Base-by-base conservation (phyloP, 805 yeast species). In the Naumovozyma baii region DNA sequence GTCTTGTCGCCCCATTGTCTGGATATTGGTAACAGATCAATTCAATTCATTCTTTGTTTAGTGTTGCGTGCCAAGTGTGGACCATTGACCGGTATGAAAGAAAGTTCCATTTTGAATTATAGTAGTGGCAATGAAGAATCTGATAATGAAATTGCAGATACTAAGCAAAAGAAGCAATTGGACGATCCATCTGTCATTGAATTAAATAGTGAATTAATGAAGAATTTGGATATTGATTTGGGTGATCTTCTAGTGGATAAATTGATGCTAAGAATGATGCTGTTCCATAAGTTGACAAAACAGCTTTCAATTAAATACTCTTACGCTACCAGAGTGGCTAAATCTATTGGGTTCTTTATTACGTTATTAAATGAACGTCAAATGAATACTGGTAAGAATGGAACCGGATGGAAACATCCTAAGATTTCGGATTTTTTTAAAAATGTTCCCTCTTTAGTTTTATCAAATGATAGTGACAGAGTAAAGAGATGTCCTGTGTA, bases 271-370 rank as follows among this genome's bases (percentile, higher is more conserved):
- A 70, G 69, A 40, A 65, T 68, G 67, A 66, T 64, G 28, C 51
- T 55, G 14, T 74, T 72, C 46, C 60, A 64, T 49, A 44, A 54
- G 42, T 36, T 70, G 60, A 48, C 67, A 42, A 57, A 67, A 61
- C 64, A 66, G 31, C 58, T 81, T 28, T 74, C 83, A 16, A 66
- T 62, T 18, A 68, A 76, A 45, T 80, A 78, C 52, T 76, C 75
- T 42, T 78, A 78, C 52, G 82, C 86, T 2, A 77, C 80, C 77
- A 71, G 82, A 58, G 69, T 80, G 53, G 67, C 74, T 29, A 79
- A 78, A 49, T 79, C 83, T 7, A 67, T 68, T 2, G 64, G 64
- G 1, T 68, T 68, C 43, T 68, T 67, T 37, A 58, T 67, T 20
- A 63, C 69, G 0, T 44, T 68, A 22, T 42, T 68, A 35, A 61